A percentile compares a stretch with the other conserved stretches of the same genome.
These are phyloP conservation scores for Ceratocystis albifundus DNA, from an alignment of 2,329 filamentous ascomycete species.

Conservation along the genomic window DNA sequence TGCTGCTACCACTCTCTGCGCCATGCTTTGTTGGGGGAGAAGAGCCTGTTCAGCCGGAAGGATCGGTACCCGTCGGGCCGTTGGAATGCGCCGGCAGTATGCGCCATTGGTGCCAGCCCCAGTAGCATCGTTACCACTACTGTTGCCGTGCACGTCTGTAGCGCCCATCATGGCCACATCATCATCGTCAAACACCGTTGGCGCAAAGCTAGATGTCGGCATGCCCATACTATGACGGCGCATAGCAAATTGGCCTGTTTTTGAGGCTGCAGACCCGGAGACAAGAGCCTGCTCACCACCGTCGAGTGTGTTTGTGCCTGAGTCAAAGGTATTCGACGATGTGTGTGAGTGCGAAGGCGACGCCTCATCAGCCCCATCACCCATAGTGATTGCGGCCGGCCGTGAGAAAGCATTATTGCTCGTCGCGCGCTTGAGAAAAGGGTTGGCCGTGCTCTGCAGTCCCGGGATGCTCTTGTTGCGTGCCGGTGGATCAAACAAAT, in stretches of 20 bases:
- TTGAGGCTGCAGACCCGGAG: background rate
- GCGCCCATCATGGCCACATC: slow-evolving; percentile 24
- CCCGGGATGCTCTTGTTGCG: slow-evolving; percentile 15
- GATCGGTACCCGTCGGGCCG: slow-evolving; percentile 52
- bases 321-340: slow-evolving; percentile 14
- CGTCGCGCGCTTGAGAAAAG: slow-evolving; percentile 16
- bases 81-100: slow-evolving; percentile 53
- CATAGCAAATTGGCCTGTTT: background rate
- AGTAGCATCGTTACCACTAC: background rate
- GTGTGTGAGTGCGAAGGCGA: slow-evolving; percentile 1
- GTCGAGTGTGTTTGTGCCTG: slow-evolving; percentile 43
- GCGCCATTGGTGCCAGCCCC: background rate
- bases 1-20: slow-evolving; percentile 51
- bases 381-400: background rate
- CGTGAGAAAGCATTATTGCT: slow-evolving; percentile 12
- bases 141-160: background rate
- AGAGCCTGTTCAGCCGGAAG: slow-evolving; percentile 60
- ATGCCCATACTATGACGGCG: slow-evolving; percentile 3
- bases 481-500: slow-evolving; percentile 11
- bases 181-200: slow-evolving; percentile 19
- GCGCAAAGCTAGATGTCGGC: background rate
- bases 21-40: slow-evolving; percentile 53
- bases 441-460: background rate
- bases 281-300: background rate
- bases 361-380: background rate